A percentile compares a stretch with the other conserved stretches of the same genome.
Evolutionary conservation across 1,139 yeast species (phyloP).

Genomic region (Candida sanyaensis): DNA sequence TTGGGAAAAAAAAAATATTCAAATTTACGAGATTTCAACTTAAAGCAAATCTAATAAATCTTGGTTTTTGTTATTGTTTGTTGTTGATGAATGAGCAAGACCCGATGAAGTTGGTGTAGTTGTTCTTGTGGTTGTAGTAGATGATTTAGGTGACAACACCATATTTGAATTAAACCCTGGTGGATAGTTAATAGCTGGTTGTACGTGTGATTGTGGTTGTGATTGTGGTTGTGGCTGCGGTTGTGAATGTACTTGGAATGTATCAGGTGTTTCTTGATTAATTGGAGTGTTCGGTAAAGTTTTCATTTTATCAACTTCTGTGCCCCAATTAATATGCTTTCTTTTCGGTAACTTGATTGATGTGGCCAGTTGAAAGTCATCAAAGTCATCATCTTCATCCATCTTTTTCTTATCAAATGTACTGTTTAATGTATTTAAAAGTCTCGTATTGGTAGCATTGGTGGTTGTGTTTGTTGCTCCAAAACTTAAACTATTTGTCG

Average conservation of each 20-base stretch:
- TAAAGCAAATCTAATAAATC: constrained; percentile 15
- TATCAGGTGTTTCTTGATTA: neutral
- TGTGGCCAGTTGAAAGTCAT: constrained; percentile 31
- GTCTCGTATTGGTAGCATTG: constrained; percentile 17
- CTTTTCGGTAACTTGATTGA: constrained; percentile 5
- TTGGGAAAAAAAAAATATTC: too few species aligned
- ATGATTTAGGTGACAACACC: constrained; percentile 21
- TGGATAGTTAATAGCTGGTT: constrained; percentile 20
- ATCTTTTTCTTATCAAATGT: constrained; percentile 16
- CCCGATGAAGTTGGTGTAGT: neutral
- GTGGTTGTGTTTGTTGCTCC: constrained; percentile 23
- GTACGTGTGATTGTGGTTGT: neutral
- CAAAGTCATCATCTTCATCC: constrained; percentile 28
- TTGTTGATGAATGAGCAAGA: neutral
- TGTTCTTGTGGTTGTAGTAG: neutral
- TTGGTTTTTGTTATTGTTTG: constrained; percentile 4
- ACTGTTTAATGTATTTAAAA: constrained; percentile 24
- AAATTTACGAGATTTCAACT: neutral
- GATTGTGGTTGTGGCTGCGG: too few species aligned
- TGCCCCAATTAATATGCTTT: constrained; percentile 22
- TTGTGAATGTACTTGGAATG: neutral
- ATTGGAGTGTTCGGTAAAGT: constrained; percentile 12
- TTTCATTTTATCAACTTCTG: constrained; percentile 18
- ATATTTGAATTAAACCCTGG: constrained; percentile 31
- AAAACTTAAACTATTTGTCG: constrained; percentile 19